Evolutionary conservation across 164 flowering plant genomes (phyloP), one percentile per base, ranked within the genome.

Genomic region (Saururus chinensis): DNA sequence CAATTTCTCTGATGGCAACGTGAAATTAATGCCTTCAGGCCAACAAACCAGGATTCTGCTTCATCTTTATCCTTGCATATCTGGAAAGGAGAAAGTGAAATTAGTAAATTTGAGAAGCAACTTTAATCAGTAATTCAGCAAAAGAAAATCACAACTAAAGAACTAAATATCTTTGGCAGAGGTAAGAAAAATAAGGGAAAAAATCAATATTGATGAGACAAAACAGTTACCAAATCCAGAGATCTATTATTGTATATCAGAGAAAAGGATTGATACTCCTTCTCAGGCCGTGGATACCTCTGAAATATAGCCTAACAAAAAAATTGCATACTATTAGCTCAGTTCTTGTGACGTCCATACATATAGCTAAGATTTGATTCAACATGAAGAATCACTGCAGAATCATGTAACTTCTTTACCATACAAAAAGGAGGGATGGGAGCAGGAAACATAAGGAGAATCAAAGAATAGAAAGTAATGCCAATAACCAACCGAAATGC

Each of bases 31-130:
- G 99, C 95, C 72, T 93, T 90, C 45, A 93, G 76, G 63, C 99
- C 99, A 78, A 87, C 88, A 80, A 93, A 84, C 99, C 99, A 93
- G 55, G 84, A 89, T 75, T 93, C 99, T 73, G 99, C 96, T 80
- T 90, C 99, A 82, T 93, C 99, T 82, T 93, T 93, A 75, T 93
- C 99, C 77, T 93, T 93, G 81, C 99, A 93, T 42, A 93, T 93
- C 98, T 93, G 71, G 63, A 10, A 53, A 66, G 49, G 63, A 25
- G 35, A 66, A 55, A 22, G 35, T 26, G 40, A 59, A 14, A 49
- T 37, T 48, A 63, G 22, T 58, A 61, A 40, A 42, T 64, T 21
- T n/a, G 57, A 41, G 25, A 60, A 48, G 60, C 53, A 25, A 24
- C 52, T 60, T 35, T 19, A 11, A 23, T 51, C 21, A 25, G 59